These are phyloP conservation scores for Penicillium palitans DNA, from an alignment of 2,329 filamentous ascomycete genomes.

Conservation along the genomic window DNA sequence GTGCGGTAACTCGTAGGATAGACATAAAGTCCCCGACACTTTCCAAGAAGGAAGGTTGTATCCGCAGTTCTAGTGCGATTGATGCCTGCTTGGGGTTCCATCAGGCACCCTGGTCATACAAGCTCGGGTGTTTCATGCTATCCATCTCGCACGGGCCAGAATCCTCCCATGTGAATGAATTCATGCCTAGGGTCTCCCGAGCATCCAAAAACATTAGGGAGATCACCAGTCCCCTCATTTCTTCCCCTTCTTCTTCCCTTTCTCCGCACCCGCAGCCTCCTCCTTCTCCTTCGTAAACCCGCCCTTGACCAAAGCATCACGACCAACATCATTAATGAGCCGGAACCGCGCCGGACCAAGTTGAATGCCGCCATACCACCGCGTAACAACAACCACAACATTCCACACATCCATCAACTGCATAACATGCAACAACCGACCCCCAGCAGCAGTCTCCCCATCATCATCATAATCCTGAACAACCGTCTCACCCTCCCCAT, in stretches of 20 bases:
- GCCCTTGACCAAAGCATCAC: constrained; percentile 78
- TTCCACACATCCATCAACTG: constrained; percentile 95
- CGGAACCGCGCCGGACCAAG: constrained; percentile 87
- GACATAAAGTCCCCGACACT: neutral
- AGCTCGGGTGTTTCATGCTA: neutral
- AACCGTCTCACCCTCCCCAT: constrained; percentile 49
- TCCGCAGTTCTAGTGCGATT: neutral
- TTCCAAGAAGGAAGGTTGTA: neutral
- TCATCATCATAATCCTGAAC: constrained; percentile 96
- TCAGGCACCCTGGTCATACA: constrained; percentile 3
- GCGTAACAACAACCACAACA: constrained; percentile 84
- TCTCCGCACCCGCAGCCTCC: constrained; percentile 43
- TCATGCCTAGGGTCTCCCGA: neutral
- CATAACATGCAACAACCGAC: constrained; percentile 81
- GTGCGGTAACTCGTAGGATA: neutral
- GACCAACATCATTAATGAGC: constrained; percentile 81
- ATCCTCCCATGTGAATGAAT: neutral
- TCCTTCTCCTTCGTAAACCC: constrained; percentile 62
- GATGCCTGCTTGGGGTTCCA: constrained; percentile 8
- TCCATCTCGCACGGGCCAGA: neutral
- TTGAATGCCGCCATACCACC: constrained; percentile 93
- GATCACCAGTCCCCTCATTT: constrained; percentile 28
- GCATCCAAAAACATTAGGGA: neutral
- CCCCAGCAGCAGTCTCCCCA: constrained; percentile 88
- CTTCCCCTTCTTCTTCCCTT: constrained; percentile 56